A percentile compares a stretch with the other conserved stretches of the same genome.
phyloP scores from a whole-genome alignment of 768 basidiomycete species.

The Crucibulum laeve region DNA sequence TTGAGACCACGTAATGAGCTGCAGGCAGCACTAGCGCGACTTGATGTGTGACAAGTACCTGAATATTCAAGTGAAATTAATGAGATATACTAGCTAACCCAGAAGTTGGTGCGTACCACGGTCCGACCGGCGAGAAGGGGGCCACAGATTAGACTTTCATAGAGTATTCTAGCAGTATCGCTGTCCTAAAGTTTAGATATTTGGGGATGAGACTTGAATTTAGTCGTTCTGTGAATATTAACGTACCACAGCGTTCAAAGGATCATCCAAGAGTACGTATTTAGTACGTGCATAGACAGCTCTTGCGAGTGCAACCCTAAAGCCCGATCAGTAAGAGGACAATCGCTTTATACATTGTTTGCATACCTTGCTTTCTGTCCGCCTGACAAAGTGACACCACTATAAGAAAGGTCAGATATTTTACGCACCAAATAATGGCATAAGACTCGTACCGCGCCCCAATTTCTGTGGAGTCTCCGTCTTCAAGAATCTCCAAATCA shows the following conservation, averaged over 20 bases:
- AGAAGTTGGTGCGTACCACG: constrained; percentile 31
- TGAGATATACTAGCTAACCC: neutral
- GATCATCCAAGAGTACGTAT: constrained; percentile 54
- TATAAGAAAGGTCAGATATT: constrained; percentile 26
- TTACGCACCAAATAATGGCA: neutral
- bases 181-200: constrained; percentile 60
- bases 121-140: constrained; percentile 60
- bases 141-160: constrained; percentile 58
- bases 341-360: constrained; percentile 3
- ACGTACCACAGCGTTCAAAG: constrained; percentile 64
- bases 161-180: constrained; percentile 55
- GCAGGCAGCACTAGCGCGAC: constrained; percentile 79
- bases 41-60: constrained; percentile 71
- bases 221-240: neutral
- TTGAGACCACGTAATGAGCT: constrained; percentile 67
- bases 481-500: constrained; percentile 81
- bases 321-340: neutral
- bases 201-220: constrained; percentile 24
- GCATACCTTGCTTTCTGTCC: constrained; percentile 60
- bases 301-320: constrained; percentile 60
- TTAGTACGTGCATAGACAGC: constrained; percentile 55
- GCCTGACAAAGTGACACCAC: constrained; percentile 52
- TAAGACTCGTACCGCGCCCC: constrained; percentile 45
- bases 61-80: neutral
- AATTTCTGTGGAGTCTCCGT: constrained; percentile 84